These are phyloP conservation scores for Erysimum pusillum DNA, from an alignment of 441 rosid species.

Conservation along the genomic window DNA sequence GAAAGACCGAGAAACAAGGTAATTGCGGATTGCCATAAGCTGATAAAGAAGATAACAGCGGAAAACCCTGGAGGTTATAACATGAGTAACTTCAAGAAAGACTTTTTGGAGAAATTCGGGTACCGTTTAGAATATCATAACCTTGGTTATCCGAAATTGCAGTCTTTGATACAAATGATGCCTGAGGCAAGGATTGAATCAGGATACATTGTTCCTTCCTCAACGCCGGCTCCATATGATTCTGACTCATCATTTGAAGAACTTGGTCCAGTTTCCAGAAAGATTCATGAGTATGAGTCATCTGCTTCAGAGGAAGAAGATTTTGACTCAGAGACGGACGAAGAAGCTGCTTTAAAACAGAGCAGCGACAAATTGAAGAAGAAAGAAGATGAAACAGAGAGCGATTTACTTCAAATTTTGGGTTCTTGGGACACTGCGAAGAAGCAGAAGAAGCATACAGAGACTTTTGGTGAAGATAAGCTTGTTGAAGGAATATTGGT, in stretches of 20 bases:
- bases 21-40: constrained; percentile 64
- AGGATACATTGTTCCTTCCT: constrained; percentile 54
- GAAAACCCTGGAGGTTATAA: constrained; percentile 67
- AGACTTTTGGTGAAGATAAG: constrained; percentile 60
- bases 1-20: constrained; percentile 56
- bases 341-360: constrained; percentile 27
- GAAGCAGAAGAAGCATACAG: constrained; percentile 45
- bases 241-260: constrained; percentile 70
- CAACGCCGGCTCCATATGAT: constrained; percentile 43
- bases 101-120: constrained; percentile 61
- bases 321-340: constrained; percentile 59
- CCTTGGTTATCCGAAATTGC: constrained; percentile 65
- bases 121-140: constrained; percentile 59
- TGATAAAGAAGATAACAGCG: constrained; percentile 60
- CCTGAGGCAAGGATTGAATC: constrained; percentile 69
- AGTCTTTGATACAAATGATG: constrained; percentile 56
- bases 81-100: constrained; percentile 54
- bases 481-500: constrained; percentile 64
- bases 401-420: constrained; percentile 66
- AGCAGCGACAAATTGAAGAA: constrained; percentile 38
- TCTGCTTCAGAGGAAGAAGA: constrained; percentile 60
- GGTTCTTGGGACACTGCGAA: constrained; percentile 57
- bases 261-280: constrained; percentile 63
- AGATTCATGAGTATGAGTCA: constrained; percentile 51
- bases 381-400: constrained; percentile 44